phyloP scores from a whole-genome alignment of 73 alveolate genomes.

The Paramecium tetraurelia region DNA sequence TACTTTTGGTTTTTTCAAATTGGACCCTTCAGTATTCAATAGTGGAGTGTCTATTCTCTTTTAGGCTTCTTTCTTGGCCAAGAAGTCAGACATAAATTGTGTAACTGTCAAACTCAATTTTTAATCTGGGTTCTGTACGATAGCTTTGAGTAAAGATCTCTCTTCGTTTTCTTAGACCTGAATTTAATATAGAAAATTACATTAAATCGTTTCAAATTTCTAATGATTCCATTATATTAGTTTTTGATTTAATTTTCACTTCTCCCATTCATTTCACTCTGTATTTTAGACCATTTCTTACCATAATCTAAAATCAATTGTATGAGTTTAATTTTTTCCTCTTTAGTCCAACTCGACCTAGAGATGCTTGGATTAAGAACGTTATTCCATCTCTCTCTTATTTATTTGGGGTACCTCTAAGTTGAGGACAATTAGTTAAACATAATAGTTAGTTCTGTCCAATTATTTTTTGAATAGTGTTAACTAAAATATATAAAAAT shows the following conservation, averaged over 20 bases:
- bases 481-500: not conserved
- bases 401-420: conserved; percentile 22
- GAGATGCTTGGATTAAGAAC: not conserved
- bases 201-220: conserved; percentile 1
- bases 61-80: not conserved
- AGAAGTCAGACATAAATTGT: not conserved
- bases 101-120: not conserved
- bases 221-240: conserved; percentile 24
- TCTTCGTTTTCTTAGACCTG: not conserved
- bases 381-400: conserved; percentile 45
- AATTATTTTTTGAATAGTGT: not conserved
- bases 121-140: not conserved
- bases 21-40: not conserved
- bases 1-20: not conserved
- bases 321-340: not conserved
- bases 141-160: not conserved
- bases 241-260: conserved; percentile 39
- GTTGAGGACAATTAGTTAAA: not conserved
- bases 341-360: not conserved
- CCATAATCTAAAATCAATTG: not conserved
- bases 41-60: not conserved
- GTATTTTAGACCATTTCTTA: conserved; percentile 38
- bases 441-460: conserved; percentile 33
- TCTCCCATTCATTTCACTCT: not conserved
- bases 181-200: not conserved